phyloP scores from a whole-genome alignment of 1,284 basidiomycete genomes.

The Ustilago bromivora region DNA sequence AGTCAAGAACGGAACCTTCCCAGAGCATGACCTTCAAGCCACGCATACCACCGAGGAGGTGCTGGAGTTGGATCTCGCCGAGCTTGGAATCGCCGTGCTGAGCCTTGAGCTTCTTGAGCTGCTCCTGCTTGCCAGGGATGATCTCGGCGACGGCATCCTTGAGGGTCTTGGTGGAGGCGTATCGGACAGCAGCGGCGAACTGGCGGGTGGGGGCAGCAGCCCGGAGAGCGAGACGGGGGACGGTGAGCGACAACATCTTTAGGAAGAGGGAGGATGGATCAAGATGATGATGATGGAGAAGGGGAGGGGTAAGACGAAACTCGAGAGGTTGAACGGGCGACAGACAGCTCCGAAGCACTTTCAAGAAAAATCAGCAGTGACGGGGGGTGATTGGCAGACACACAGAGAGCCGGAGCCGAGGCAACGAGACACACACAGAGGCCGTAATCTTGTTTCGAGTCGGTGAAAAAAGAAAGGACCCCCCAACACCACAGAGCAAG shows the following conservation, averaged over 20 bases:
- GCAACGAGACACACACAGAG: neutral
- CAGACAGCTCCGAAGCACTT: constrained; percentile 5
- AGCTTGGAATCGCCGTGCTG: constrained; percentile 63
- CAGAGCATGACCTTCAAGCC: constrained; percentile 70
- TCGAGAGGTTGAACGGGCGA: neutral
- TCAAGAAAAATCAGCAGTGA: constrained; percentile 1
- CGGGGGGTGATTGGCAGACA: neutral
- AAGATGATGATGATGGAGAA: constrained; percentile 35
- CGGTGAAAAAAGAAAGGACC: no score
- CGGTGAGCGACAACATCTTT: constrained; percentile 65
- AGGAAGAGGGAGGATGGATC: constrained; percentile 7
- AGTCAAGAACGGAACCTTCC: constrained; percentile 69
- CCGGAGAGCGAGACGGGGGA: constrained; percentile 64
- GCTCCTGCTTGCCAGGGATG: constrained; percentile 68
- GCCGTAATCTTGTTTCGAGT: neutral
- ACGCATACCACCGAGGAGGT: constrained; percentile 69
- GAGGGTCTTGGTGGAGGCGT: constrained; percentile 66
- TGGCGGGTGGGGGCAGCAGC: constrained; percentile 63
- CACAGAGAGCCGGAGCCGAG: neutral
- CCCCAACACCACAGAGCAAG: no score
- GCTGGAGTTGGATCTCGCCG: constrained; percentile 66
- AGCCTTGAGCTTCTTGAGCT: constrained; percentile 68
- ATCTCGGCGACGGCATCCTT: constrained; percentile 67
- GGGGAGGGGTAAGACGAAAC: neutral
- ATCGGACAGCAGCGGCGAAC: constrained; percentile 64